A percentile compares a stretch with the other conserved stretches of the same genome.
phyloP scores from a whole-genome alignment of 2,329 filamentous ascomycete species.

The Aspergillus novofumigatus region DNA sequence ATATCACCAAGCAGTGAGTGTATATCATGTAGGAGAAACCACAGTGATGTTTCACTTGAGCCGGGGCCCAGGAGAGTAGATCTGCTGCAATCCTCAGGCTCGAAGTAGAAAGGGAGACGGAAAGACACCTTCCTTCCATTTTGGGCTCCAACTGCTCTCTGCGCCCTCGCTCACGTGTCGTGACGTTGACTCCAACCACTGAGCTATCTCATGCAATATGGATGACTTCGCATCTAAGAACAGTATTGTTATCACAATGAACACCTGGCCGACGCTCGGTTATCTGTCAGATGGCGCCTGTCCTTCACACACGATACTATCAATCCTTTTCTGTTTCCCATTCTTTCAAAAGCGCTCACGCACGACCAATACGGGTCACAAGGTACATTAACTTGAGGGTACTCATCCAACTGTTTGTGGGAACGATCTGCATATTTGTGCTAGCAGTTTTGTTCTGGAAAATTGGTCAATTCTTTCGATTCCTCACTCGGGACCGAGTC shows the following conservation, averaged over 20 bases:
- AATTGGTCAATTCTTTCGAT: conserved; percentile 32
- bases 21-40: too few relatives aligned
- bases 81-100: background rate
- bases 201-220: background rate
- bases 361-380: conserved; percentile 17
- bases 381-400: conserved; percentile 27
- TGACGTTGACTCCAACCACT: background rate
- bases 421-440: conserved; percentile 36
- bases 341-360: conserved; percentile 21
- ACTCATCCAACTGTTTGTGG: conserved; percentile 32
- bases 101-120: background rate
- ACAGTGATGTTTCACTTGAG: too few relatives aligned
- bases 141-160: background rate
- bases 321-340: conserved; percentile 22
- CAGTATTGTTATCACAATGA: conserved; percentile 21
- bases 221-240: background rate
- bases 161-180: background rate
- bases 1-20: too few relatives aligned
- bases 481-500: conserved; percentile 32
- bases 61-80: too few relatives aligned
- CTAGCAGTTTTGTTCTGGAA: conserved; percentile 38
- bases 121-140: background rate
- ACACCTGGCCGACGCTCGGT: conserved; percentile 3
- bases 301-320: conserved; percentile 23
- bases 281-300: conserved; percentile 26